Evolutionary conservation across 2,329 filamentous ascomycete species (phyloP).

Genomic region (Colletotrichum ledebouriae): DNA sequence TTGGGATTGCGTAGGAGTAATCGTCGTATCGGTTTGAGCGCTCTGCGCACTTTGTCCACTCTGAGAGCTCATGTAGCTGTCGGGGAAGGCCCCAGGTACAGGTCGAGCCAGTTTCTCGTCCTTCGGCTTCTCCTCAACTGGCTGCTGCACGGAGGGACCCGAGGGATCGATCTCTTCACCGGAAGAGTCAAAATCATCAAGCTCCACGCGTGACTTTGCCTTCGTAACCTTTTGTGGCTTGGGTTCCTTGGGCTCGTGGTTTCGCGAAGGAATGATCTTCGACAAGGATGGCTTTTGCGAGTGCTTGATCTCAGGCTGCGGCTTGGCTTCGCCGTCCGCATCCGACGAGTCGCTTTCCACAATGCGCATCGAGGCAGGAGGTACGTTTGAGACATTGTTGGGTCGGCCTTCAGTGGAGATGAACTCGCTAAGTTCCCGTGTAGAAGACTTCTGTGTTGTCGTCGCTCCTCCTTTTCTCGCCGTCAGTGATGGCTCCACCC

Average conservation of each 20-base stretch:
- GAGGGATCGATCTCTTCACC: slow-evolving; percentile 55
- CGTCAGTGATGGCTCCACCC: slow-evolving; percentile 62
- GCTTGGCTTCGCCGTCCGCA: slow-evolving; percentile 37
- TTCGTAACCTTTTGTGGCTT: slow-evolving; percentile 67
- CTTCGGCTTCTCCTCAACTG: slow-evolving; percentile 42
- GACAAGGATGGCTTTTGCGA: slow-evolving; percentile 57
- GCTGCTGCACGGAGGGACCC: slow-evolving; percentile 49
- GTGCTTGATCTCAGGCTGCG: slow-evolving; percentile 49
- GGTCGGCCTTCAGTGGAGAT: slow-evolving; percentile 58
- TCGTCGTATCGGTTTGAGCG: slow-evolving; percentile 50
- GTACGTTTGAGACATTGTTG: slow-evolving; percentile 69
- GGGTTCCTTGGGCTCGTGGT: slow-evolving; percentile 51
- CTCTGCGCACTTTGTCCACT: slow-evolving; percentile 42
- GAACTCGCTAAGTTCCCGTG: slow-evolving; percentile 58
- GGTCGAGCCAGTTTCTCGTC: slow-evolving; percentile 49
- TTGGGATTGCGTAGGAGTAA: slow-evolving; percentile 44
- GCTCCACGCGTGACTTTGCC: slow-evolving; percentile 72
- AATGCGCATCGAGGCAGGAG: slow-evolving; percentile 67
- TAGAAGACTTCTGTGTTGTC: slow-evolving; percentile 50
- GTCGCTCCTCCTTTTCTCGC: slow-evolving; percentile 53
- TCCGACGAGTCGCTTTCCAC: slow-evolving; percentile 64
- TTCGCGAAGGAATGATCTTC: slow-evolving; percentile 58
- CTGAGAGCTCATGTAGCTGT: slow-evolving; percentile 54
- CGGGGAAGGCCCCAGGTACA: slow-evolving; percentile 57
- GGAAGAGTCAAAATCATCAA: slow-evolving; percentile 79